Base-by-base conservation (phyloP, 495 filamentous ascomycete species). In the Aspergillus wentii region DNA sequence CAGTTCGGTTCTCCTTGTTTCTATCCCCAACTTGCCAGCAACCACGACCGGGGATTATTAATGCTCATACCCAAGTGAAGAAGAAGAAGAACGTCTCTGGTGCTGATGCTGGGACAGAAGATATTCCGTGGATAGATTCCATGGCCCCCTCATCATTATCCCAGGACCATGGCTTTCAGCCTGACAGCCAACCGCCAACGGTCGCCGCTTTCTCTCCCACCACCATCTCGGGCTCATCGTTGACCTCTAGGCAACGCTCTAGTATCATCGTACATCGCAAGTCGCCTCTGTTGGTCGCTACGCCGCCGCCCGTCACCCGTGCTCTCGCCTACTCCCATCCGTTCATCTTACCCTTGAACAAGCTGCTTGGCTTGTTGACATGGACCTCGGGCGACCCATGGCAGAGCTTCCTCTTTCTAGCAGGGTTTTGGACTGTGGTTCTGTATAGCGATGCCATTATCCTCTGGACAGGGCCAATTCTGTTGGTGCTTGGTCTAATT, bases 181-280 rank as follows among this genome's bases (percentile, higher is more conserved):
- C 54, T 48, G 61, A 61, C 46, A 59, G 71, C 64, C 41, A 77
- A 52, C 78, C 84, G 28, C 80, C 86, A 13, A 94, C 88, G 13
- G 71, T 83, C 48, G 88, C 88, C 41, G 71, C 85, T 33, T 99
- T 99, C 68, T 88, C 91, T 17, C 89, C 92, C 20, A 74, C 78
- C 15, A 87, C 85, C 30, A 74, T 85, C 33, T 80, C 81, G 7
- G 73, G 80, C 35, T 75, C 76, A 10, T 77, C 83, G 17, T 69
- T 83, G 34, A 79, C 80, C 16, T 81, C 82, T 25, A 82, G 83
- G 50, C 79, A 88, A 40, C 80, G 88, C 32, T 91, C 86, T 26
- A 92, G 87, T 41, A 86, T 97, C 48, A 79, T 97, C 37, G 90
- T 99, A 1, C 89, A 97, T 60, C 89, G 92, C 57, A 99, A 97